Evolutionary conservation across 495 filamentous ascomycete genomes (phyloP).

Genomic region (Patellaria atrata): DNA sequence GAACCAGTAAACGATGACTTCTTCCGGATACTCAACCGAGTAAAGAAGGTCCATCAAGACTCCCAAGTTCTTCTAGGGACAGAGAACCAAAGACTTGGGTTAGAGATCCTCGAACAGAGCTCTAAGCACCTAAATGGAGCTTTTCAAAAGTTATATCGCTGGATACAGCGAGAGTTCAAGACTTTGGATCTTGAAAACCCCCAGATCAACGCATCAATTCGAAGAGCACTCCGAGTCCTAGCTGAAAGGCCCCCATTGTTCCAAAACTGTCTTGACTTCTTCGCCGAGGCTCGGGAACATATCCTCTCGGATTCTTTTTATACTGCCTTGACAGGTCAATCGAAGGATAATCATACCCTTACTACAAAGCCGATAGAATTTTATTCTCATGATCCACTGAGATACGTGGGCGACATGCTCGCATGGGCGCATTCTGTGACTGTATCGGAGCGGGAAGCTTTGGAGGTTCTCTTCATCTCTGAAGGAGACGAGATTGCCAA

Average conservation of each 20-base stretch:
- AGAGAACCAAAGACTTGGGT: constrained; percentile 71
- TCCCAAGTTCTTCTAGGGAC: constrained; percentile 79
- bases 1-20: constrained; percentile 78
- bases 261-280: constrained; percentile 86
- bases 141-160: constrained; percentile 88
- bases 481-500: constrained; percentile 85
- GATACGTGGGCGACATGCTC: constrained; percentile 95
- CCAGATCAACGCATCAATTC: constrained; percentile 74
- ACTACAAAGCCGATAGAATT: constrained; percentile 86
- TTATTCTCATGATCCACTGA: constrained; percentile 76
- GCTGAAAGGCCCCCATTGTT: constrained; percentile 84
- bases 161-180: constrained; percentile 91
- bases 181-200: constrained; percentile 87
- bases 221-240: constrained; percentile 70
- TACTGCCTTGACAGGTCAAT: constrained; percentile 67
- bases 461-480: constrained; percentile 80
- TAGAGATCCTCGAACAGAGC: constrained; percentile 83
- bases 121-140: constrained; percentile 74
- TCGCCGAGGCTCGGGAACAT: constrained; percentile 79
- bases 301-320: constrained; percentile 84
- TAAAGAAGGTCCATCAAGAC: constrained; percentile 77
- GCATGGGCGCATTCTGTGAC: constrained; percentile 92
- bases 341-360: constrained; percentile 19
- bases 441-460: constrained; percentile 82
- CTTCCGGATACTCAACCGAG: constrained; percentile 63